Base-by-base conservation (phyloP, 345 rosid genomes). In the Euphorbia lathyris region DNA sequence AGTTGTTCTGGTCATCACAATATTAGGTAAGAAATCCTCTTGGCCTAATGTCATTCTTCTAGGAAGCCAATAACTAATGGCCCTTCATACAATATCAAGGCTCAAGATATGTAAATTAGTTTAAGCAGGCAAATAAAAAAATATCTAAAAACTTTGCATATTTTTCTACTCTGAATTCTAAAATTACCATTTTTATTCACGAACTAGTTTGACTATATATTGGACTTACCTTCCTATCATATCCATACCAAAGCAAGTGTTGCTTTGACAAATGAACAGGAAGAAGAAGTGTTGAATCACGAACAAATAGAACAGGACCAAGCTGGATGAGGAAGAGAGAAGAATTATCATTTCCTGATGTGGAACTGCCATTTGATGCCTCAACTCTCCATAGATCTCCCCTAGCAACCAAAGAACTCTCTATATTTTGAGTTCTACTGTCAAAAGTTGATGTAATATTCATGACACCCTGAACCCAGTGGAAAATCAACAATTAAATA, bases 171-270 rank as follows among this genome's bases (percentile, higher is more conserved):
- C 27, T 40, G 17, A 65, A 23, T 34, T 48, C 34, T 34, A 36
- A 40, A 47, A 9, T n/a, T 26, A 42, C 63, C 43, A 27, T 17
- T 26, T 67, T 22, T 30, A 51, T 22, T 47, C 22, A 30, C 56
- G 59, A 53, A 53, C 4, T 12, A 45, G 25, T 20, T 10, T 51
- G 26, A 50, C 43, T 14, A 9, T 70, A 23, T 51, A 63, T 64
- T 62, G 55, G 51, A n/a, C 82, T 66, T 87, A 91, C 98, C 97
- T 91, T 91, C 75, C 95, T 78, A 72, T 94, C 97, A 82, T 91
- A 94, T 10, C 97, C 97, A 78, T 94, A 94, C 98, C 98, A 94
- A 76, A 94, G 93, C 87, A 94, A 81, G 85, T 91, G 97, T 70
- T 91, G 96, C 83, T 94, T 94, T 69, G 98, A 91, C 55, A 91